Base-by-base conservation (phyloP, 2,329 filamentous ascomycete species). In the Mycosphaerelloides madeirae region DNA sequence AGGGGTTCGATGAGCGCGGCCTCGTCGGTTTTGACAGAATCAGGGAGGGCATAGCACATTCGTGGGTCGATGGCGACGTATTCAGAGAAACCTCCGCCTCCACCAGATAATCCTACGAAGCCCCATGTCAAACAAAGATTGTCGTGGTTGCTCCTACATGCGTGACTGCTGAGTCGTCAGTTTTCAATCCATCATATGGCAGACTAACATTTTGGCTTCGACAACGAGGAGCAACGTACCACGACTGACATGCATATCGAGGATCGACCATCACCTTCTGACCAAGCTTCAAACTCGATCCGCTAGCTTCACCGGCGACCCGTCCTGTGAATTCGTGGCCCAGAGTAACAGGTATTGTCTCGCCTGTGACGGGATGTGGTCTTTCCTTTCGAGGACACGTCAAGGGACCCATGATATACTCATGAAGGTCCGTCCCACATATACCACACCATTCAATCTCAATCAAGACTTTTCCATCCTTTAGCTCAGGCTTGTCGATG, bases 391-490 rank as follows among this genome's bases (percentile, higher is more conserved):
- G 39, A 9, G 49, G 50, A 13, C 49, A 43, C 29, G 48, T 45
- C n/a, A 47, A 18, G 2, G 53, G 53, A 9, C 54, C 54, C 11
- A 50, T 37, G 31, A 51, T 28, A 38, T 56, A 58, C 38, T 58
- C 53, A 39, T 56, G 55, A 11, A 46, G 38, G 18, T 57, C 53
- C 19, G 46, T 54, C 14, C 54, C 54, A 41, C 52, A 57, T 19
- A 57, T 55, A 11, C 54, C 52, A 29, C 44, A 50, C 50, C 52
- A 55, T 22, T 43, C 42, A n/a, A 53, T 40, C 14, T 52, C 46
- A 41, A 55, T 33, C n/a, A 55, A 37, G 29, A 58, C 44, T 28
- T 58, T n/a, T 5, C 43, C 50, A 18, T 49, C 44, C 6, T 34
- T 32, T n/a, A 48, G 47, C 20, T 43, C 31, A 6, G 57, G 58